Conservation (phyloP, 768 basidiomycete species). For the Ephemerocybe angulata region DNA sequence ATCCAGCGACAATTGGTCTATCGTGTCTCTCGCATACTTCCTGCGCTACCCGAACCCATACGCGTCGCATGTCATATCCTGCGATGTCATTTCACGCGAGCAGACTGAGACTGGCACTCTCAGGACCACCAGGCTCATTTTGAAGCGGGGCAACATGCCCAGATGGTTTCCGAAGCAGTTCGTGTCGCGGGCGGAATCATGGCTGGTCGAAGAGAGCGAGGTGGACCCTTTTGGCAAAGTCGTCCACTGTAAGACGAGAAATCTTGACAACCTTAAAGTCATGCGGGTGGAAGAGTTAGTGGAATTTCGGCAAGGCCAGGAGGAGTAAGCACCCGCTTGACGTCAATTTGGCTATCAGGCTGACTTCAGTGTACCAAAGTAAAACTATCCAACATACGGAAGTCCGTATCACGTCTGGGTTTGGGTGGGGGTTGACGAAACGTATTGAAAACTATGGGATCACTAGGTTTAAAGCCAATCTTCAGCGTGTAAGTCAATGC, state of each 20-base stretch:
- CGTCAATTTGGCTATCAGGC: not conserved
- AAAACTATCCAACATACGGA: constrained; percentile 85
- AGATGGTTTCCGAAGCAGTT: constrained; percentile 88
- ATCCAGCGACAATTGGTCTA: constrained; percentile 86
- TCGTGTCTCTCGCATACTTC: constrained; percentile 90
- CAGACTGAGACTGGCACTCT: constrained; percentile 72
- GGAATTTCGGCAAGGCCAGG: constrained; percentile 59
- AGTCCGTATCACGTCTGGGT: constrained; percentile 80
- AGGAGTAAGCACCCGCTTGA: constrained; percentile 52
- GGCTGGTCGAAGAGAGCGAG: constrained; percentile 94
- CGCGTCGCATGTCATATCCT: constrained; percentile 88
- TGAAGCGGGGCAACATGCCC: constrained; percentile 89
- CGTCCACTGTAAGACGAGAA: constrained; percentile 77
- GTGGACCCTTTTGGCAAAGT: constrained; percentile 80
- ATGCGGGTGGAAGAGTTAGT: constrained; percentile 90
- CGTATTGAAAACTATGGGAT: constrained; percentile 84
- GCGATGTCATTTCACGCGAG: constrained; percentile 88
- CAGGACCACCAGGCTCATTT: constrained; percentile 83
- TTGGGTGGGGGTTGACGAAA: constrained; percentile 88
- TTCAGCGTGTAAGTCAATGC: constrained; percentile 58
- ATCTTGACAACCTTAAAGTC: constrained; percentile 91
- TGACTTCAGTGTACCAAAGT: constrained; percentile 35
- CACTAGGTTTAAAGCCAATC: constrained; percentile 79
- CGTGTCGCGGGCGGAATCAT: constrained; percentile 80
- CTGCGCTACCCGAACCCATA: constrained; percentile 95